Evolutionary conservation across 129 eudicot genomes (phyloP), one percentile per base, ranked within the genome.

Genomic region (Helianthus tuberosus): DNA sequence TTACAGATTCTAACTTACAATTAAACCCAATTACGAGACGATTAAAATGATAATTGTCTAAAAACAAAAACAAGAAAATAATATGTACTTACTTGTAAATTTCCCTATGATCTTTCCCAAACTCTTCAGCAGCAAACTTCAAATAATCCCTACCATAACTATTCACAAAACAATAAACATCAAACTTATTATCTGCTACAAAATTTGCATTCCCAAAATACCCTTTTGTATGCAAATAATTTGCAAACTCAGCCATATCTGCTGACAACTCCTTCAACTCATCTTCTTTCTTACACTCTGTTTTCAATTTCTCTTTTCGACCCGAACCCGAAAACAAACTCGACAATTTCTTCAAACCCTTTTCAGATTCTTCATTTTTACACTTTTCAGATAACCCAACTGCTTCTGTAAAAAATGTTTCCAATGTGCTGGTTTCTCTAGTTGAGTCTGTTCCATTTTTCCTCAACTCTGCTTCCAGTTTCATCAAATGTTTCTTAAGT

Each of bases 111-210:
- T 89, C 90, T 57, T 32, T 79, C 0, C 90, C 96, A 75, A 93
- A 93, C 57, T 76, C 80, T 81, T 86, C 89, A 2, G 90, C 88
- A 0, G 95, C 96, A 82, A 53, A 83, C 89, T 77, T 87, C 39
- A 93, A 13, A 60, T 75, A 93, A 32, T 88, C 86, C 38, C 86
- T 82, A 11, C 81, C 90, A 79, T 89, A 93, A 58, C 58, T 74
- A 48, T 71, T 76, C 85, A 79, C 77, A 13, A 89, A 93, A 76
- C 83, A 85, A 70, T 75, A 66, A 11, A 51, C 69, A 78, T 89
- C 92, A 71, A 93, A 89, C 68, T 68, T 73, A 16, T 80, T 63
- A 20, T 20, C 23, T 3, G 64, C 68, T 48, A 87, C 15, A 57
- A 89, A 86, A 74, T 82, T 20, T 0, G 90, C 89, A 25, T 72